A percentile compares a stretch with the other conserved stretches of the same genome.
Evolutionary conservation across 139 green algal species (phyloP).

Genomic region (Coccomyxa sp.): DNA sequence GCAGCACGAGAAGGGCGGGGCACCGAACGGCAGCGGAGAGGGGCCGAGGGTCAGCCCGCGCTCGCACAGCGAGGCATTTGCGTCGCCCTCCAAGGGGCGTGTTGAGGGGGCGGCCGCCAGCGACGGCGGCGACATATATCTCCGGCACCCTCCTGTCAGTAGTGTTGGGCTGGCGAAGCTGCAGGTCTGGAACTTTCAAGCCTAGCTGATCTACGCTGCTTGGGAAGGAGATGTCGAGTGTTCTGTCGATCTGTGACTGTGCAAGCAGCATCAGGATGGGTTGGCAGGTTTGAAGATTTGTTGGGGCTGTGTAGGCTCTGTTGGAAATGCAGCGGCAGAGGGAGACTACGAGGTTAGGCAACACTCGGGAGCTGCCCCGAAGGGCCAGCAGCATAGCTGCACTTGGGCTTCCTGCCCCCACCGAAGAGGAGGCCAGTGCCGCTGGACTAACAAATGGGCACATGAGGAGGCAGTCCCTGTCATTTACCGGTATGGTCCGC

Average conservation of each 20-base stretch:
- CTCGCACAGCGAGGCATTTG: too few species aligned
- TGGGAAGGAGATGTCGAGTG: too few species aligned
- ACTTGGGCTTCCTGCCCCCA: too few species aligned
- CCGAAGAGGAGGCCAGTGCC: too few species aligned
- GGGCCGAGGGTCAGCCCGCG: too few species aligned
- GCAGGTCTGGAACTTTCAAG: not conserved
- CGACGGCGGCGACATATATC: not conserved
- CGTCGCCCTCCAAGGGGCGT: too few species aligned
- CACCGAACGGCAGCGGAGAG: too few species aligned
- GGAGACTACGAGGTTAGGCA: not conserved
- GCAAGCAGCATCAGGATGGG: too few species aligned
- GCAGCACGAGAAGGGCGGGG: too few species aligned
- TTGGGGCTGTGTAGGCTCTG: not conserved
- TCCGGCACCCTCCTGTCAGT: not conserved
- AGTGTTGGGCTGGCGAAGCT: not conserved
- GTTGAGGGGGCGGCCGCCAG: too few species aligned
- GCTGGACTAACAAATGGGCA: not conserved
- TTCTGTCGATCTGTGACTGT: too few species aligned
- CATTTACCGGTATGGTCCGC: not conserved
- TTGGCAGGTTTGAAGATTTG: not conserved
- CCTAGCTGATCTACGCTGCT: too few species aligned
- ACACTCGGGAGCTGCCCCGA: not conserved
- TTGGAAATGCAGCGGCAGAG: not conserved
- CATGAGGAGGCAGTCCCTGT: not conserved
- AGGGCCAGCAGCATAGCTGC: not conserved